Base-by-base conservation (phyloP, 2,329 filamentous ascomycete genomes). In the Ophiostoma sp. region DNA sequence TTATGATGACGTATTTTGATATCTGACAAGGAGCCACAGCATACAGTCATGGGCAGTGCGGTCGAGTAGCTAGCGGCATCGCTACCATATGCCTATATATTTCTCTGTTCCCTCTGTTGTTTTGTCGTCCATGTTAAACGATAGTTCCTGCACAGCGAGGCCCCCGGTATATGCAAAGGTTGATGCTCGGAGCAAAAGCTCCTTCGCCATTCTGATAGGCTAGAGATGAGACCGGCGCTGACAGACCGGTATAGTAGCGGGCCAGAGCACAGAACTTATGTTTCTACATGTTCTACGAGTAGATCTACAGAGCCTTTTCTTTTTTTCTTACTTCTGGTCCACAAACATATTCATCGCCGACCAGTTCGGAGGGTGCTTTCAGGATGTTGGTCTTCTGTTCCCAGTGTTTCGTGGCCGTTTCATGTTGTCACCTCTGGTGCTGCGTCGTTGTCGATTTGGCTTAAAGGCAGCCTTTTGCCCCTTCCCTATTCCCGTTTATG, bases 151-250 rank as follows among this genome's bases (percentile, higher is more conserved):
- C 11, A 60, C 16, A 14, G n/a, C 4, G 27, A 45, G 45, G 38
- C 44, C 38, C 40, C 8, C 36, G 65, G 47, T 27, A 67, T 42
- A 16, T 38, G 47, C n/a, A 7, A 36, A 41, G 58, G 63, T 64
- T n/a, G 62, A 52, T 18, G 14, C 40, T 68, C 71, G 70, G 70
- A 71, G 70, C 69, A 69, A 69, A 68, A 42, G 70, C 70, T 71
- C 70, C 70, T 68, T 67, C 36, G 16, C 4, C 11, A 38, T n/a
- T 44, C 66, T 70, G 68, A 72, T 72, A 71, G 71, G 69, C 66
- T 42, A 69, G 42, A 38, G 14, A 9, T n/a, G 40, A 16, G 14
- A 41, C 38, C 60, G 55, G 55, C 27, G 55, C 55, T 60, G 55
- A 60, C 55, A 38, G 55, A 60, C 55, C 27, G 55, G 55, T 27